Conservation (phyloP, 2,329 filamentous ascomycete species). For the Alternaria rosae region DNA sequence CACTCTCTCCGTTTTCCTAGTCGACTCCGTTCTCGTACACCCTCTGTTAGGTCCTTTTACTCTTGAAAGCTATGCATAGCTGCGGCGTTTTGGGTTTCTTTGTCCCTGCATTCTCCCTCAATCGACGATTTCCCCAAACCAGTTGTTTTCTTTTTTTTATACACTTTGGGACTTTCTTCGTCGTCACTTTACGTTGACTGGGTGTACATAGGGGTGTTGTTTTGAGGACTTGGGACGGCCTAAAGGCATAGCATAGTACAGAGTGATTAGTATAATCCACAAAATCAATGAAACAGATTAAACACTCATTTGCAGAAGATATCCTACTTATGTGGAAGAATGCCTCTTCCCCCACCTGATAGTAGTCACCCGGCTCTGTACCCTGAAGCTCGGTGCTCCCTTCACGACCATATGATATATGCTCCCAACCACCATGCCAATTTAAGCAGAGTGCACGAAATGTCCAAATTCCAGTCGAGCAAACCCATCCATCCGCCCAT, state of each 20-base stretch:
- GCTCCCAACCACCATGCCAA: background rate
- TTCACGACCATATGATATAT: too few relatives aligned
- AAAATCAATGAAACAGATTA: conserved; percentile 2
- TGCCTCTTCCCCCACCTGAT: background rate
- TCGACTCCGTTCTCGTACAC: conserved; percentile 11
- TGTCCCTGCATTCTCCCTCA: background rate
- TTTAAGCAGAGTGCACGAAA: background rate
- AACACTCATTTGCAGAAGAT: background rate
- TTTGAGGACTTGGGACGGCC: background rate
- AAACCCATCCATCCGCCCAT: background rate
- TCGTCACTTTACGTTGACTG: background rate
- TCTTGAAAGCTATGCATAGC: conserved; percentile 14
- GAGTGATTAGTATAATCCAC: background rate
- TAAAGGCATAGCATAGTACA: conserved; percentile 1
- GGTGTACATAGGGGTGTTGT: conserved; percentile 1
- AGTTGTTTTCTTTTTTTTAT: background rate
- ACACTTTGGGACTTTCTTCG: background rate
- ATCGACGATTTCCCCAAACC: conserved; percentile 1
- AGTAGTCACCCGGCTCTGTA: too few relatives aligned
- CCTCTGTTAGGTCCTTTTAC: conserved; percentile 11
- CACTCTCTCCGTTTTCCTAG: conserved; percentile 16
- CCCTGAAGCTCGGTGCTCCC: too few relatives aligned
- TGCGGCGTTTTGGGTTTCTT: conserved; percentile 8
- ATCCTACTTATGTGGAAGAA: background rate
- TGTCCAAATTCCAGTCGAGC: background rate